Evolutionary conservation across 768 basidiomycete genomes (phyloP).

Genomic region (Phaeolepiota aurea): DNA sequence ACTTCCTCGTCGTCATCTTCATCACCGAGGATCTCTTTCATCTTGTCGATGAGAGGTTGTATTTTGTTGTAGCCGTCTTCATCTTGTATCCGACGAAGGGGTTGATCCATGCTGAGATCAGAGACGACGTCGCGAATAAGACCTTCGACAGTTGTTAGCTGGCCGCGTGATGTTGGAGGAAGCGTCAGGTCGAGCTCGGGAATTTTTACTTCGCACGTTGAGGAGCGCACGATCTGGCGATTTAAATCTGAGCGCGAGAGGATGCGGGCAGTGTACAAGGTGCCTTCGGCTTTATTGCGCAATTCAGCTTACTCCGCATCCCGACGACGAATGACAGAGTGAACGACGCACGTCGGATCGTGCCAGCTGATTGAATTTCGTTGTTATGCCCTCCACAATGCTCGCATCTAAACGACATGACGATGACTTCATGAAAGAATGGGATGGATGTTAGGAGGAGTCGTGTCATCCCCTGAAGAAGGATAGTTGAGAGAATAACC

Average conservation of each 20-base stretch:
- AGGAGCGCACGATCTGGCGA: conserved; percentile 89
- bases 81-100: conserved; percentile 73
- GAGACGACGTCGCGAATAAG: conserved; percentile 74
- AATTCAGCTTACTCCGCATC: background rate
- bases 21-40: conserved; percentile 58
- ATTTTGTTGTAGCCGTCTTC: conserved; percentile 67
- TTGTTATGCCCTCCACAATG: conserved; percentile 88
- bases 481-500: conserved; percentile 14
- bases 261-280: conserved; percentile 73
- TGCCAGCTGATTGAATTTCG: conserved; percentile 87
- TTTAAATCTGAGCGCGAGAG: conserved; percentile 72
- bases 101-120: conserved; percentile 78
- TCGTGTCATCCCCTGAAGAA: conserved; percentile 71
- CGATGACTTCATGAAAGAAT: conserved; percentile 89
- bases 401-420: conserved; percentile 95
- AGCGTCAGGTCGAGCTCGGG: conserved; percentile 90
- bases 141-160: conserved; percentile 96
- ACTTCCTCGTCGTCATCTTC: conserved; percentile 43
- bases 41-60: conserved; percentile 58
- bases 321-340: background rate
- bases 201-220: conserved; percentile 71
- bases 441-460: conserved; percentile 91
- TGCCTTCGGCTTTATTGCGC: conserved; percentile 60
- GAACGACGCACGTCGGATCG: conserved; percentile 62
- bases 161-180: conserved; percentile 74